A percentile compares a stretch with the other conserved stretches of the same genome.
Evolutionary conservation across 2,329 filamentous ascomycete species (phyloP).

Genomic region (Cordyceps pruinosa): DNA sequence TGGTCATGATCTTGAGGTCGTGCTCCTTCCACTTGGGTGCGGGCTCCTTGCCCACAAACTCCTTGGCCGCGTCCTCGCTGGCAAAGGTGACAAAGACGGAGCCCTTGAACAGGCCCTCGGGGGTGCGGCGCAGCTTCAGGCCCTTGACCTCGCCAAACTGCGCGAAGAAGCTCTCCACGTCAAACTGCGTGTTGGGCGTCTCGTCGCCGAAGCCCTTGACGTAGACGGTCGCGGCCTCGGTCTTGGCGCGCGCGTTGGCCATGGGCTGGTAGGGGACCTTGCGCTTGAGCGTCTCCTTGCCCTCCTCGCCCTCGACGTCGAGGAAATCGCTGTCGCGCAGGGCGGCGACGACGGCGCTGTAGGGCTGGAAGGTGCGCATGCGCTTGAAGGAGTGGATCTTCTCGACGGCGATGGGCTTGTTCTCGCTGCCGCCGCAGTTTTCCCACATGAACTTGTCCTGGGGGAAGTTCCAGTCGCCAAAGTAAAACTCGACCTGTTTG

Average conservation of each 20-base stretch:
- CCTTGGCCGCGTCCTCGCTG: constrained; percentile 67
- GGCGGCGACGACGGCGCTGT: constrained; percentile 74
- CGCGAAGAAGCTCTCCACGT: constrained; percentile 87
- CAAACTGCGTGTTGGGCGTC: constrained; percentile 77
- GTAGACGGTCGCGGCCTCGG: constrained; percentile 73
- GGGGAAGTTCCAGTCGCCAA: constrained; percentile 83
- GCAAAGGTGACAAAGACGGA: constrained; percentile 93
- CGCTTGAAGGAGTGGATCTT: constrained; percentile 84
- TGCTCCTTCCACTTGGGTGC: constrained; percentile 79
- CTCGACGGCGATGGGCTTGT: constrained; percentile 73
- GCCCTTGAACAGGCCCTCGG: constrained; percentile 78
- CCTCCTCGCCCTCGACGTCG: constrained; percentile 66
- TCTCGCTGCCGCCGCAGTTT: constrained; percentile 68
- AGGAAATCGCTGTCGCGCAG: constrained; percentile 71
- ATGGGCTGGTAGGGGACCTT: constrained; percentile 61
- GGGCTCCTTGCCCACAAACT: constrained; percentile 73
- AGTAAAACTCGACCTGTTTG: constrained; percentile 93
- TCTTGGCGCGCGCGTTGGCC: constrained; percentile 54
- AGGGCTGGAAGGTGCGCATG: constrained; percentile 91
- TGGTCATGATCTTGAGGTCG: constrained; percentile 76
- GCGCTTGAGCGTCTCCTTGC: constrained; percentile 66
- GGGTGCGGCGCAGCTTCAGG: constrained; percentile 76
- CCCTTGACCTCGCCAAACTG: constrained; percentile 71
- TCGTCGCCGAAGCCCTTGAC: constrained; percentile 91
- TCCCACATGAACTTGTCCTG: constrained; percentile 83